These are phyloP conservation scores for Alternaria infectoria DNA, from an alignment of 2,329 filamentous ascomycete genomes.

Conservation along the genomic window DNA sequence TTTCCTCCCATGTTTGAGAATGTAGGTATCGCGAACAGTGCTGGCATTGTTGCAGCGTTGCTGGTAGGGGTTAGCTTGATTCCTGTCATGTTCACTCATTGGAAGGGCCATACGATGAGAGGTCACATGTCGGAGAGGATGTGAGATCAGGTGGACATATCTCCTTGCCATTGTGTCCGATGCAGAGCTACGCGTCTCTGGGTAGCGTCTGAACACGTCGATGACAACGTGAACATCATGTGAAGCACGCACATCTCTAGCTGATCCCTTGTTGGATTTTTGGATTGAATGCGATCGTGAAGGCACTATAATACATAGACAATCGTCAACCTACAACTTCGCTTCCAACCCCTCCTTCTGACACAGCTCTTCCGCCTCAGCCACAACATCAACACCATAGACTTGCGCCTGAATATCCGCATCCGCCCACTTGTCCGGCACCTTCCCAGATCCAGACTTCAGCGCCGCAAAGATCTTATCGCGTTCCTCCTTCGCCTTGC, in stretches of 20 bases:
- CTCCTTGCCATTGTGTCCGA: neutral
- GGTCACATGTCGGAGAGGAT: constrained; percentile 28
- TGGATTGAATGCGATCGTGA: neutral
- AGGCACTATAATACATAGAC: neutral
- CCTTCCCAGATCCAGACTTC: constrained; percentile 51
- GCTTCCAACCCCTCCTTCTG: constrained; percentile 37
- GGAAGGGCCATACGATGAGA: constrained; percentile 27
- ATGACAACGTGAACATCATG: neutral
- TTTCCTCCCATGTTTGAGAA: constrained; percentile 49
- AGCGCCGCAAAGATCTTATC: constrained; percentile 61
- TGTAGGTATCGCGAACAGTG: constrained; percentile 46
- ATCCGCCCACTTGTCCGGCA: constrained; percentile 61
- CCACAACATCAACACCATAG: constrained; percentile 55
- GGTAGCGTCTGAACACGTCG: neutral
- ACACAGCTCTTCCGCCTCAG: constrained; percentile 54
- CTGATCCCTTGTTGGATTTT: neutral
- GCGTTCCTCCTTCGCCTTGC: constrained; percentile 64
- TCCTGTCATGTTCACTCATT: constrained; percentile 34
- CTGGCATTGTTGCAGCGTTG: constrained; percentile 46
- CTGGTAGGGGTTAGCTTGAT: constrained; percentile 33
- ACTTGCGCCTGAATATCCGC: constrained; percentile 58
- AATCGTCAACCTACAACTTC: constrained; percentile 26
- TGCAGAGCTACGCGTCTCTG: neutral
- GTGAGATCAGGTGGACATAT: neutral
- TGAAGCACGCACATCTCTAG: neutral